Base-by-base conservation (phyloP, 345 rosid genomes). In the Aethionema arabicum region DNA sequence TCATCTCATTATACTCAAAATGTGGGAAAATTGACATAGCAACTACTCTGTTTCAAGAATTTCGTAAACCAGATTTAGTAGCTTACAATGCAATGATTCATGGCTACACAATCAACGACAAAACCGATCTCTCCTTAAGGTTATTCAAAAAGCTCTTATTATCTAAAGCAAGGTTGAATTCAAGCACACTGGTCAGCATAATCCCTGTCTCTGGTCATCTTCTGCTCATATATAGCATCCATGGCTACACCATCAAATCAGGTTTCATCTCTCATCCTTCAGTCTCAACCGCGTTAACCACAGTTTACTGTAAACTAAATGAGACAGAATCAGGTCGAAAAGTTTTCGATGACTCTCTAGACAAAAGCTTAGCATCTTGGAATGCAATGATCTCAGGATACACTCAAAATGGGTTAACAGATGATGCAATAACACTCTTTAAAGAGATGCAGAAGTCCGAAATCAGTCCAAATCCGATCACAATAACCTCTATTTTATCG, bases 301-400 rank as follows among this genome's bases (percentile, higher is more conserved):
- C 96, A 14, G 85, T 77, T 32, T 88, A 84, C 55, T 63, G 81
- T 59, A 84, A 85, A 73, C 53, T 76, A 63, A 81, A 84, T 72
- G 88, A 84, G 70, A 80, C 81, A 55, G 79, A 77, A 72, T 63
- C 70, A 36, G 91, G 93, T 2, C 61, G 80, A 30, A 59, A 66
- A 41, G 54, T 81, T 44, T 88, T 88, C 45, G 78, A 84, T 44
- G 87, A 79, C 37, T 70, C 88, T 44, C 60, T 53, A 5, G 80
- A 78, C 21, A 88, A 78, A 76, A 78, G 81, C 69, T 73, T 86
- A 67, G 85, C 93, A 43, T 82, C 85, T 49, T 88, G 96, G 96
- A 88, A 84, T 69, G 85, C 96, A 57, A 86, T 88, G 87, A 82
- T 88, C 46, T 68, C 96, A 2, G 96, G 96, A 58, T 88, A 82